Conservation (phyloP, 2,329 filamentous ascomycete species). For the Botryotinia calthae region DNA sequence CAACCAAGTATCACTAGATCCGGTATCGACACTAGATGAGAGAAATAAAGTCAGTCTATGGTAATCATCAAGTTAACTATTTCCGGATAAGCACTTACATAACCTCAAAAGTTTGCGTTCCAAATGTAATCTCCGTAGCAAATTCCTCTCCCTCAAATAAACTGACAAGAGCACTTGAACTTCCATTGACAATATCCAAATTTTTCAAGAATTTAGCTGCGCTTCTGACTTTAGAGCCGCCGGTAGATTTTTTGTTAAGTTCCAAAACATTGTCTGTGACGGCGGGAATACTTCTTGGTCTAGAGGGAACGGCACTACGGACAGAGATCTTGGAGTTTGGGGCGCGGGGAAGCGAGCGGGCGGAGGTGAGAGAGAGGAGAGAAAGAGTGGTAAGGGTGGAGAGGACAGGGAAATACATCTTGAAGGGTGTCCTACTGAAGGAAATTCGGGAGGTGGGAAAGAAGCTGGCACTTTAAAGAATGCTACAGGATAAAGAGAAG, state of each 20-base stretch:
- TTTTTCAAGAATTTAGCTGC: constrained; percentile 10
- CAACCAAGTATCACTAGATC: constrained; percentile 49
- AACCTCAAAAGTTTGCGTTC: constrained; percentile 38
- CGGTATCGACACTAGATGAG: constrained; percentile 45
- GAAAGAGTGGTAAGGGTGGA: constrained; percentile 1
- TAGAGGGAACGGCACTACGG: not conserved
- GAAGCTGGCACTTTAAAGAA: not conserved
- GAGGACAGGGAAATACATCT: constrained; percentile 1
- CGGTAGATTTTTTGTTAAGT: not conserved
- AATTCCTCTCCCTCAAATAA: constrained; percentile 15
- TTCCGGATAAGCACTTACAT: not conserved
- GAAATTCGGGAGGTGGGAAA: not conserved
- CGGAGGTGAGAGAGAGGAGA: constrained; percentile 5
- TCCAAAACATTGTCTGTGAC: constrained; percentile 16
- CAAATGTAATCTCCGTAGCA: constrained; percentile 33
- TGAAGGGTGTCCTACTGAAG: not conserved
- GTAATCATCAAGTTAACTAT: not conserved
- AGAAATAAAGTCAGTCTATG: not conserved
- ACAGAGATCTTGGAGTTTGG: not conserved
- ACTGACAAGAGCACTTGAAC: constrained; percentile 5
- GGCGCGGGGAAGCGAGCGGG: not conserved
- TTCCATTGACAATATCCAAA: constrained; percentile 8
- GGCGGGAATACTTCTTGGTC: constrained; percentile 1
- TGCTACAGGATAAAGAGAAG: not conserved
- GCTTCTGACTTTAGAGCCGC: constrained; percentile 7